phyloP scores from a whole-genome alignment of 2,329 filamentous ascomycete species.

The Exophiala phaeomuriformis region DNA sequence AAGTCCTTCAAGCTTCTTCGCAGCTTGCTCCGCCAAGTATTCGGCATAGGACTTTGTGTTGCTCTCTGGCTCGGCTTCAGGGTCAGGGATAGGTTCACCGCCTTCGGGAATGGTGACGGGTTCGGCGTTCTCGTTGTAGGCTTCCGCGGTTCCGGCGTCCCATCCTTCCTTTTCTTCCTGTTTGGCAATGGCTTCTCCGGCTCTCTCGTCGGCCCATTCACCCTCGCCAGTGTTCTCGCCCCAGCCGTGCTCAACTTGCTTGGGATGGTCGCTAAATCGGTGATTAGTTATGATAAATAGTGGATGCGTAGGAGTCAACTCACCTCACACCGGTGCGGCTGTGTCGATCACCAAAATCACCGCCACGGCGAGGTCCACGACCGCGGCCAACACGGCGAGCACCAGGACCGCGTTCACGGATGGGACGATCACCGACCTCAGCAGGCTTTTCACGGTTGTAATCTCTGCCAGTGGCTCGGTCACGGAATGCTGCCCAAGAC shows the following conservation, averaged over 20 bases:
- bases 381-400: constrained; percentile 54
- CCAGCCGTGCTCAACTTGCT: constrained; percentile 71
- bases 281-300: constrained; percentile 25
- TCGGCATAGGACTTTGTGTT: constrained; percentile 85
- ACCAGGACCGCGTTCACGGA: constrained; percentile 38
- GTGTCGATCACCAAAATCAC: constrained; percentile 49
- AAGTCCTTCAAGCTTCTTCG: constrained; percentile 65
- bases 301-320: constrained; percentile 28
- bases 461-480: constrained; percentile 71
- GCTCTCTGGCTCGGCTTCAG: constrained; percentile 59
- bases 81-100: constrained; percentile 29
- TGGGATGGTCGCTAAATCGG: constrained; percentile 36
- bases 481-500: constrained; percentile 66
- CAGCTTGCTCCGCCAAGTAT: constrained; percentile 69
- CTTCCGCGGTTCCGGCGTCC: constrained; percentile 31
- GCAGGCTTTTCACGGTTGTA: constrained; percentile 76
- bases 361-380: constrained; percentile 46
- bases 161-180: constrained; percentile 68
- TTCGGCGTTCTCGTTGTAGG: constrained; percentile 28
- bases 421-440: constrained; percentile 48
- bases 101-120: constrained; percentile 19
- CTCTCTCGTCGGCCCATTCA: constrained; percentile 86
- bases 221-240: constrained; percentile 72
- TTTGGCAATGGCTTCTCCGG: constrained; percentile 81
- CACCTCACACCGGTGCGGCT: constrained; percentile 55